Conservation (phyloP, 345 rosid genomes). For the Isatis tinctoria region DNA sequence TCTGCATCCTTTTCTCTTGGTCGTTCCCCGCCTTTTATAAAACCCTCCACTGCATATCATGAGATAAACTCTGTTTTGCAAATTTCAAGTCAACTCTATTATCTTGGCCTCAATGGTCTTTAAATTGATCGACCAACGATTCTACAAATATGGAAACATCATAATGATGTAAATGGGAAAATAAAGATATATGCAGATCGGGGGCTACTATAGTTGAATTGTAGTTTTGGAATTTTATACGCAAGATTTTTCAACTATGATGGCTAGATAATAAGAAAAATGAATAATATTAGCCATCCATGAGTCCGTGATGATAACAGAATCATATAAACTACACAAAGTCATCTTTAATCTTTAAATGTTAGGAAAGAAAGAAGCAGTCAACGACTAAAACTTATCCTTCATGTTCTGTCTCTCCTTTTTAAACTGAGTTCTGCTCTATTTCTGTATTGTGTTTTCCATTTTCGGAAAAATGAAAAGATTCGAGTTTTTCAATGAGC, state of each 20-base stretch:
- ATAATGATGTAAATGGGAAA: too few species aligned
- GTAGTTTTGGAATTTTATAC: too few species aligned
- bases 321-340: background rate
- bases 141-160: too few species aligned
- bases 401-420: background rate
- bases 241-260: background rate
- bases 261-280: background rate
- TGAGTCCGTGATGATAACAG: background rate
- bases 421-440: background rate
- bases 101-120: too few species aligned
- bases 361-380: background rate
- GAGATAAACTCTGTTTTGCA: too few species aligned
- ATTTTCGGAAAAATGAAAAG: slow-evolving; percentile 38
- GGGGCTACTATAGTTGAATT: too few species aligned
- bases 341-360: background rate
- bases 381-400: background rate
- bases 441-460: background rate
- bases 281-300: background rate
- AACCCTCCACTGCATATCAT: too few species aligned
- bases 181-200: too few species aligned
- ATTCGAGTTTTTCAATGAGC: slow-evolving; percentile 41
- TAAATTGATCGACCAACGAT: too few species aligned
- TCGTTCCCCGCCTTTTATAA: too few species aligned
- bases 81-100: too few species aligned
- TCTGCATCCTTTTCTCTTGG: too few species aligned